phyloP scores from a whole-genome alignment of 306 rosid species.

The Dalbergia cultrata region DNA sequence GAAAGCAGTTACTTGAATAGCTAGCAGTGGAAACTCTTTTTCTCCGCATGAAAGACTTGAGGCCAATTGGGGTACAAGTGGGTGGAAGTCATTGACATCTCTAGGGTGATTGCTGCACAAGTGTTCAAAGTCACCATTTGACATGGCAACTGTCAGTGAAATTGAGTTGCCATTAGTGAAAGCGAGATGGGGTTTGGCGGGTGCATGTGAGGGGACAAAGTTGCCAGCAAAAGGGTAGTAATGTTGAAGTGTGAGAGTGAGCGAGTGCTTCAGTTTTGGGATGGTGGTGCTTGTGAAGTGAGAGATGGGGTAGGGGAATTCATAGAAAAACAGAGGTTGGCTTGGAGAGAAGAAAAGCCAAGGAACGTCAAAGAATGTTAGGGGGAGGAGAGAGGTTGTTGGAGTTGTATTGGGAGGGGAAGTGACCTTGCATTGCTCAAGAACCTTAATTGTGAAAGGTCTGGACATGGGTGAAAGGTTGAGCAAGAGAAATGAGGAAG shows the following conservation, averaged over 20 bases:
- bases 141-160: slow-evolving; percentile 40
- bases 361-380: slow-evolving; percentile 68
- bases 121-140: slow-evolving; percentile 45
- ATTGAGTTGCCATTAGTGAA: slow-evolving; percentile 38
- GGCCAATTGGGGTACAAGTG: slow-evolving; percentile 50
- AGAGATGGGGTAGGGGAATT: slow-evolving; percentile 45
- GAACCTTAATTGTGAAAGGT: slow-evolving; percentile 21
- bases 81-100: slow-evolving; percentile 39
- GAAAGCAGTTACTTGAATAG: slow-evolving; percentile 56
- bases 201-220: slow-evolving; percentile 24
- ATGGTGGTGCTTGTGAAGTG: slow-evolving; percentile 48
- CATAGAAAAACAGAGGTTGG: slow-evolving; percentile 60
- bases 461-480: slow-evolving; percentile 22
- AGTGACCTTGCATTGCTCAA: slow-evolving; percentile 49
- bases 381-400: slow-evolving; percentile 45
- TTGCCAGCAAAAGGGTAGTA: slow-evolving; percentile 60
- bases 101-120: slow-evolving; percentile 41
- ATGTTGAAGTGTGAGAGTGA: slow-evolving; percentile 59
- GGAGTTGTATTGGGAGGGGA: slow-evolving; percentile 43
- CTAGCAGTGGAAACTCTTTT: slow-evolving; percentile 47
- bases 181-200: slow-evolving; percentile 51
- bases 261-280: slow-evolving; percentile 62
- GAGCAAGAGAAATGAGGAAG: not conserved
- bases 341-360: slow-evolving; percentile 76
- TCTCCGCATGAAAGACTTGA: not conserved